A percentile compares a stretch with the other conserved stretches of the same genome.
These are phyloP conservation scores for Lojkania enalia DNA, from an alignment of 2,329 filamentous ascomycete species.

Conservation along the genomic window DNA sequence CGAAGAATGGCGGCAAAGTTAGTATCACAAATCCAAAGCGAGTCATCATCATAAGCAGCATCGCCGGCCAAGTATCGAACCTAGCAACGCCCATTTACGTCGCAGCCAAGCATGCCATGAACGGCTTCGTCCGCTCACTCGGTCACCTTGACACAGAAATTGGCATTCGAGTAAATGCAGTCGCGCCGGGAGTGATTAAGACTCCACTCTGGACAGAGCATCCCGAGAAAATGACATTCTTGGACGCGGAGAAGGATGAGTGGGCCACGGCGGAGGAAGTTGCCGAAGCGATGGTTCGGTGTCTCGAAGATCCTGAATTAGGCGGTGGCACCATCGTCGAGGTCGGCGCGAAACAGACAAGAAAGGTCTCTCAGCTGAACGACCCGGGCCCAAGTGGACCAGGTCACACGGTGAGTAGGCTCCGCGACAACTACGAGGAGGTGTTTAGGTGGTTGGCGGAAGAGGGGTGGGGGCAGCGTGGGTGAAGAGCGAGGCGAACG, in stretches of 20 bases:
- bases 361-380: conserved; percentile 55
- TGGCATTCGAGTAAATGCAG: conserved; percentile 62
- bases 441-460: conserved; percentile 54
- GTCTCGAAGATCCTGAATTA: conserved; percentile 56
- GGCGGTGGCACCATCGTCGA: conserved; percentile 56
- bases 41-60: conserved; percentile 49
- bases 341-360: conserved; percentile 56
- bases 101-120: conserved; percentile 52
- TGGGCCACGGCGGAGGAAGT: conserved; percentile 67
- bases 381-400: conserved; percentile 57
- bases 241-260: conserved; percentile 53
- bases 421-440: conserved; percentile 49
- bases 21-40: conserved; percentile 49
- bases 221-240: conserved; percentile 60
- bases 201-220: conserved; percentile 66
- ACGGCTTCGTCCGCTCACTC: conserved; percentile 55
- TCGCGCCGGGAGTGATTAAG: conserved; percentile 63
- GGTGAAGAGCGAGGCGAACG: too few relatives aligned
- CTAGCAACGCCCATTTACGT: conserved; percentile 49
- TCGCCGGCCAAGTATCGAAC: conserved; percentile 48
- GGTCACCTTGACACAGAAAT: conserved; percentile 52
- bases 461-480: conserved; percentile 53
- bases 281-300: conserved; percentile 60
- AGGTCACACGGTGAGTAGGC: conserved; percentile 54
- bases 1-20: conserved; percentile 34